These are phyloP conservation scores for Podaxis carcinomalis DNA, from an alignment of 768 basidiomycete genomes.

Conservation along the genomic window DNA sequence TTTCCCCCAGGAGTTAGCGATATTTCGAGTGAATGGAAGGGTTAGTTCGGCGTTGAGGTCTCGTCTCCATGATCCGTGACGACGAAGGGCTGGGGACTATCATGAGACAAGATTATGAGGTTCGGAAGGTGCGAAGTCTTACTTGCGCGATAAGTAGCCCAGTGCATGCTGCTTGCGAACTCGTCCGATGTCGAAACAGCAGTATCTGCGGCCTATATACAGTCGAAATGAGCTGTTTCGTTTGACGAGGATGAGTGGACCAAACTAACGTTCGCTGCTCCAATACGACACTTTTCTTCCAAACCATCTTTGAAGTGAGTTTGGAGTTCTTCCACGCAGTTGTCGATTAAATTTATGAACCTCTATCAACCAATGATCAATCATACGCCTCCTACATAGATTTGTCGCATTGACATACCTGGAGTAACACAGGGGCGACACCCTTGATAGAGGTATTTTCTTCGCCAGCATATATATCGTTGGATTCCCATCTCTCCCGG, in stretches of 20 bases:
- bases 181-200: constrained; percentile 45
- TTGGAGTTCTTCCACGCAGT: constrained; percentile 43
- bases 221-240: neutral
- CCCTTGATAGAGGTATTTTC: constrained; percentile 25
- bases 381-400: neutral
- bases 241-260: neutral
- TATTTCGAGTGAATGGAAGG: constrained; percentile 53
- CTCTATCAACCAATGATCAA: constrained; percentile 28
- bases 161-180: constrained; percentile 53
- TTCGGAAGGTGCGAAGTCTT: constrained; percentile 14
- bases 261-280: constrained; percentile 42
- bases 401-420: constrained; percentile 23
- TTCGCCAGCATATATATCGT: constrained; percentile 15
- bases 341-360: constrained; percentile 40
- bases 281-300: constrained; percentile 52
- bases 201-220: constrained; percentile 32
- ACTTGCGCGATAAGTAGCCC: constrained; percentile 58
- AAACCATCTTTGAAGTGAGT: constrained; percentile 47
- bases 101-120: neutral
- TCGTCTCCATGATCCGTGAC: constrained; percentile 51
- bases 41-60: constrained; percentile 59
- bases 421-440: constrained; percentile 39
- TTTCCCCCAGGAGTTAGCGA: constrained; percentile 53
- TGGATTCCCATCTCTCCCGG: constrained; percentile 50
- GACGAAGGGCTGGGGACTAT: constrained; percentile 36